phyloP scores from a whole-genome alignment of 2,329 filamentous ascomycete species.

The Fusarium sulawesiense region DNA sequence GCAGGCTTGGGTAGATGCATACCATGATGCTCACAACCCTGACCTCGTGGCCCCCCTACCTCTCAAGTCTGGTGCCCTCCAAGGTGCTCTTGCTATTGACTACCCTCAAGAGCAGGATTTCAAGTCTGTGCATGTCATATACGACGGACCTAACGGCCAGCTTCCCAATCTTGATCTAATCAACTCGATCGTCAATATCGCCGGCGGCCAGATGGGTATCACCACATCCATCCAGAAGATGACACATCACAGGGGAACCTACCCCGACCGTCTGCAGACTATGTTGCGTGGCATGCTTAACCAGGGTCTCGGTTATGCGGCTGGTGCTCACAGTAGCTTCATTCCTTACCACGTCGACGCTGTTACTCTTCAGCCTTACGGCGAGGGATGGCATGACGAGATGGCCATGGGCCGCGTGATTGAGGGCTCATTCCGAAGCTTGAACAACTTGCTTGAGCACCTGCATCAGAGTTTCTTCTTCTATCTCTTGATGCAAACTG shows the following conservation, averaged over 20 bases:
- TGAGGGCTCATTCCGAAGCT: conserved; percentile 89
- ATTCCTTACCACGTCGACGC: conserved; percentile 98
- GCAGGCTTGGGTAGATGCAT: conserved; percentile 97
- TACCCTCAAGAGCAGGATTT: conserved; percentile 88
- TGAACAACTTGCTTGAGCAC: conserved; percentile 97
- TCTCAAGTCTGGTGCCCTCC: conserved; percentile 91
- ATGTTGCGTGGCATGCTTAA: conserved; percentile 94
- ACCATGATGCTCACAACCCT: conserved; percentile 87
- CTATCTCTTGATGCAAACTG: conserved; percentile 90
- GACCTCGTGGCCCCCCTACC: conserved; percentile 78
- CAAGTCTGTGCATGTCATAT: conserved; percentile 88
- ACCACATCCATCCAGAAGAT: conserved; percentile 86
- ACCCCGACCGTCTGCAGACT: conserved; percentile 83
- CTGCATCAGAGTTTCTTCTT: conserved; percentile 99
- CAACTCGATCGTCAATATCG: conserved; percentile 91
- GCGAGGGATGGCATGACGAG: conserved; percentile 95
- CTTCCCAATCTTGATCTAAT: conserved; percentile 95
- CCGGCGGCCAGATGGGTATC: conserved; percentile 92
- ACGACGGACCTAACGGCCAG: conserved; percentile 96
- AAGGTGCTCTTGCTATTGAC: conserved; percentile 93
- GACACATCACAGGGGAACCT: conserved; percentile 83
- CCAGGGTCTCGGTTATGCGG: conserved; percentile 88
- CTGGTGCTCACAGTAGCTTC: conserved; percentile 92
- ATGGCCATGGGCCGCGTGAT: conserved; percentile 92
- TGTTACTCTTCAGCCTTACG: conserved; percentile 89